Evolutionary conservation across 805 yeast genomes (phyloP), one percentile per base, ranked within the genome.

Genomic region (Teunomyces panamensis): DNA sequence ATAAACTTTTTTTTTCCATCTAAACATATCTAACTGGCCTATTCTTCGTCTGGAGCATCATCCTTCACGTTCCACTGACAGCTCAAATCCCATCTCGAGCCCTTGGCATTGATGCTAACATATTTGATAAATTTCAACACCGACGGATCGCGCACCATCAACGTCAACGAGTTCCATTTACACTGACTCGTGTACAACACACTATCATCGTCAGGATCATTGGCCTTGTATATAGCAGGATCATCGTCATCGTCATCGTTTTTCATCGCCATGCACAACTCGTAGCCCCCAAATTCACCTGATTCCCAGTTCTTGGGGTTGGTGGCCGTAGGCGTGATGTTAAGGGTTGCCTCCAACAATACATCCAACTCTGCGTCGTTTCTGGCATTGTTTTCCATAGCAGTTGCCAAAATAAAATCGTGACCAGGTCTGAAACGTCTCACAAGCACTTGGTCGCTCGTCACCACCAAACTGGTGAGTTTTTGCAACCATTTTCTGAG

Each of bases 221-320:
- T 76, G 10, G 70, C 63, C 49, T 60, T 68, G 67, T 90, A 90
- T 29, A 90, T 84, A 0, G 97, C 96, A 8, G 97, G 96, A 60
- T 90, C 97, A 50, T 85, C 89, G 32, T 68, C 73, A 17, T 69
- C 77, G 20, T 71, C 78, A 1, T 66, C 75, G 1, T 68, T 74
- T 39, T 79, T 80, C 50, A 77, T 70, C n/a, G 77, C 72, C 96
- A 94, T 88, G 59, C 92, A 85, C 45, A 95, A 71, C 60, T 94
- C 97, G 67, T 95, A 94, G 1, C 97, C 99, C 32, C 99, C 99
- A 43, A 76, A 69, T 57, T 89, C 96, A n/a, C 96, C 96, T 30
- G 80, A 73, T 43, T 82, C 88, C 97, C 97, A 92, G 34, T 88
- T 88, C 49, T 71, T 68, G 2, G 86, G 77, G 41, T 61, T 62